phyloP scores from a whole-genome alignment of 2,329 filamentous ascomycete genomes.

The Diplocarpon mali region DNA sequence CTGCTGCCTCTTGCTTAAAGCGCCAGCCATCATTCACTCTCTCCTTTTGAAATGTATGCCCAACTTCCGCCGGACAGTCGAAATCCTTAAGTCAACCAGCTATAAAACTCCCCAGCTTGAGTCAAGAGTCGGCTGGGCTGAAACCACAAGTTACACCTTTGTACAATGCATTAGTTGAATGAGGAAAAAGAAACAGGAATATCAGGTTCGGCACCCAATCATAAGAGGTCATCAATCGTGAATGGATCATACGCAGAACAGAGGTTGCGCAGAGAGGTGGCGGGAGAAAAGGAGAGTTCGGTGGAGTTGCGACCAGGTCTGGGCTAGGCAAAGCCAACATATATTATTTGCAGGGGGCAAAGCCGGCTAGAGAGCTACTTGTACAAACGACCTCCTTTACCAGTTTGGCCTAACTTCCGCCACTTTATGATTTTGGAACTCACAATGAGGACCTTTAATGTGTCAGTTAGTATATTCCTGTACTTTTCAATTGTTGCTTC shows the following conservation, averaged over 20 bases:
- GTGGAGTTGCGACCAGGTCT: background rate
- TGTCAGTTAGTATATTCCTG: too few relatives aligned
- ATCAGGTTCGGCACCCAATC: background rate
- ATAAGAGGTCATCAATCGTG: background rate
- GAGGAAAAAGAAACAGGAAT: background rate
- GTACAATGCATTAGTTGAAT: background rate
- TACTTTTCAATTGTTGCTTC: too few relatives aligned
- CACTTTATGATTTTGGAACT: too few relatives aligned
- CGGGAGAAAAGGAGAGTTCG: background rate
- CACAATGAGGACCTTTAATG: too few relatives aligned
- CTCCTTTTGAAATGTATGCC: too few relatives aligned
- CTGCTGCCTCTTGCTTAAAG: conserved; percentile 91
- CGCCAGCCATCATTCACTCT: conserved; percentile 47
- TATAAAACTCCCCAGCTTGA: background rate
- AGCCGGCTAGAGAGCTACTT: too few relatives aligned
- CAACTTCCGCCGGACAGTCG: background rate
- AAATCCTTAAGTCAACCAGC: background rate
- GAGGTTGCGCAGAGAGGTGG: background rate
- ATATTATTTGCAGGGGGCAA: too few relatives aligned
- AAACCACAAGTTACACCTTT: background rate
- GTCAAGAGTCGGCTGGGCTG: background rate
- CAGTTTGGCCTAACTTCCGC: too few relatives aligned
- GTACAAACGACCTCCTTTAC: too few relatives aligned
- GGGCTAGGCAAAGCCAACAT: background rate
- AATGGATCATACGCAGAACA: background rate